These are phyloP conservation scores for Anisogramma anomala DNA, from an alignment of 2,329 filamentous ascomycete species.

Conservation along the genomic window DNA sequence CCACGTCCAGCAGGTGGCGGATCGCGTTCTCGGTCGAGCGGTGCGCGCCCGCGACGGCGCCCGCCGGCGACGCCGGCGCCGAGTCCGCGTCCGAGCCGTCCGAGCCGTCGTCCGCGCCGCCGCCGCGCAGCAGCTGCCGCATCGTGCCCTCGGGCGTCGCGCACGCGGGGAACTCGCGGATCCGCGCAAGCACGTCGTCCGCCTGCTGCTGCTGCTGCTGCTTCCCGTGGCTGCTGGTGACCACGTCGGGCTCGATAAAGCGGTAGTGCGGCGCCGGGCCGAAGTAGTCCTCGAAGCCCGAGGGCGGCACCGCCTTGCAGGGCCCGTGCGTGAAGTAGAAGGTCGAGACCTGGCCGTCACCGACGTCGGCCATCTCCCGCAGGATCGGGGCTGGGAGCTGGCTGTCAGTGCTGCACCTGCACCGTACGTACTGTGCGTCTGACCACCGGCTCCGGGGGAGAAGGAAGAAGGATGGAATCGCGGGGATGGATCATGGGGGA, in stretches of 20 bases:
- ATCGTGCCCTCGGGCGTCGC: conserved; percentile 20
- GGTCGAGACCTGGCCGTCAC: conserved; percentile 2
- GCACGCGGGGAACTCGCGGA: conserved; percentile 22
- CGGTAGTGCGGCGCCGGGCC: conserved; percentile 43
- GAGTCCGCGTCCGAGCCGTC: not conserved
- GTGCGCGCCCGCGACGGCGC: conserved; percentile 21
- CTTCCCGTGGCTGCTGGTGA: too few species aligned
- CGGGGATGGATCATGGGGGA: too few species aligned
- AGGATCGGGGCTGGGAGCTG: conserved; percentile 14
- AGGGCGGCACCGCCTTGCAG: conserved; percentile 24
- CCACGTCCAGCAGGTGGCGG: conserved; percentile 23
- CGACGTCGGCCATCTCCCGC: conserved; percentile 8
- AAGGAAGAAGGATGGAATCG: too few species aligned
- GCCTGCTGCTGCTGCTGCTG: conserved; percentile 28
- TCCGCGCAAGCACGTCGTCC: conserved; percentile 20
- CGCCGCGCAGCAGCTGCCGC: conserved; percentile 11
- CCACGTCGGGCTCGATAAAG: conserved; percentile 40
- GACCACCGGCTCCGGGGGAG: too few species aligned
- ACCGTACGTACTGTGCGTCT: too few species aligned
- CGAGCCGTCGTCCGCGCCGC: not conserved
- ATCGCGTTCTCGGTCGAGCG: conserved; percentile 30
- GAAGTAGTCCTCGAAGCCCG: conserved; percentile 46
- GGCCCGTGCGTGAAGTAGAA: conserved; percentile 11
- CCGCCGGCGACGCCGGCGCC: too few species aligned
- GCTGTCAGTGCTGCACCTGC: not conserved